These are phyloP conservation scores for Moricandia moricandioides DNA, from an alignment of 345 rosid species.

Conservation along the genomic window DNA sequence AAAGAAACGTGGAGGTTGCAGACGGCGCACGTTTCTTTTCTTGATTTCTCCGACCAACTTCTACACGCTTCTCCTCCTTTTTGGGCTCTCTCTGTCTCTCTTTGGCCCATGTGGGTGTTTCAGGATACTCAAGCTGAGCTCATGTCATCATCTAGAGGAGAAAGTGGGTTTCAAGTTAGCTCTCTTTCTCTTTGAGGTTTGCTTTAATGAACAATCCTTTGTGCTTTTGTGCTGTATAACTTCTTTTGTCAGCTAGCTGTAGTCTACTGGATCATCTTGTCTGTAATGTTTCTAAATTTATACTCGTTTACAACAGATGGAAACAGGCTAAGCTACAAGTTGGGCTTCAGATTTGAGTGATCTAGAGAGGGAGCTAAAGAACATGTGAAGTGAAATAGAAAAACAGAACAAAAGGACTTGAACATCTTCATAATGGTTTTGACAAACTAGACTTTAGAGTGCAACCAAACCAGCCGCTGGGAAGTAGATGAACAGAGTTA, in stretches of 20 bases:
- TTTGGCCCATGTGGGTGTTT: not conserved
- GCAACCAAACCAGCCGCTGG: constrained; percentile 57
- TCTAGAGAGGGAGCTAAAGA: constrained; percentile 70
- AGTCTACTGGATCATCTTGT: not conserved
- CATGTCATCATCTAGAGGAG: not conserved
- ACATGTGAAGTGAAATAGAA: constrained; percentile 81
- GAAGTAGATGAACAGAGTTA: constrained; percentile 43
- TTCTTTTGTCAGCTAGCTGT: not conserved
- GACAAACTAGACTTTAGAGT: constrained; percentile 63
- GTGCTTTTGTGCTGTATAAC: not conserved
- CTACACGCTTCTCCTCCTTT: not conserved
- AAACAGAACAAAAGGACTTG: constrained; percentile 67
- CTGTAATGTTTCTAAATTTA: not conserved
- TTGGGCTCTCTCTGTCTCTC: not conserved
- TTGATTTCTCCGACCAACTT: not conserved
- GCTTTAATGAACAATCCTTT: not conserved
- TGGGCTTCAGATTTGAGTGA: constrained; percentile 72
- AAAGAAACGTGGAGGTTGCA: not conserved
- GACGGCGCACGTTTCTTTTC: not conserved
- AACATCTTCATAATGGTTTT: constrained; percentile 57
- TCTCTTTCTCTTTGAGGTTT: too few species aligned
- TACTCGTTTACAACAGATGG: constrained; percentile 49
- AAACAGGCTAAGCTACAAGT: constrained; percentile 79
- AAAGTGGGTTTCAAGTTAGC: not conserved
- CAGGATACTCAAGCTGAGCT: not conserved